Percentiles rank a stretch among this genome's conserved stretches.
Conservation (phyloP, 2,329 filamentous ascomycete genomes). For the Ascochyta rabiei region DNA sequence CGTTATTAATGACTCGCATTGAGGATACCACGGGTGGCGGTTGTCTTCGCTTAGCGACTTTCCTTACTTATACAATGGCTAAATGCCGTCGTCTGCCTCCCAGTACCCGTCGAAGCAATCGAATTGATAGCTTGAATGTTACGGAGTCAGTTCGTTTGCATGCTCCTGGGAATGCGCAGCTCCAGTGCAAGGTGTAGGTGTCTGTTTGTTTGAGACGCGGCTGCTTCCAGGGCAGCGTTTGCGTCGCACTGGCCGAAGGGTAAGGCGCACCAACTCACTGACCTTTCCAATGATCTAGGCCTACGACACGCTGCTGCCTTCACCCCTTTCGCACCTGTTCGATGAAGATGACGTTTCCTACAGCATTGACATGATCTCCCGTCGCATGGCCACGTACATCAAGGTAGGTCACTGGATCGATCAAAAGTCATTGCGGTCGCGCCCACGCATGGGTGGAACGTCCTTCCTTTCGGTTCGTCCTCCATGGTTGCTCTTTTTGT, state of each 20-base stretch:
- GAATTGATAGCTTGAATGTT: conserved; percentile 22
- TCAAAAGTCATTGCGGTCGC: conserved; percentile 17
- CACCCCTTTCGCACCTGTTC: not conserved
- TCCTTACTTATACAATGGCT: conserved; percentile 15
- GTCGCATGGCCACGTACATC: conserved; percentile 1
- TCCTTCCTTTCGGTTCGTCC: conserved; percentile 14
- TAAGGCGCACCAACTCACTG: not conserved
- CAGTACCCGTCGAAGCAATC: not conserved
- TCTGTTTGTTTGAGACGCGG: not conserved
- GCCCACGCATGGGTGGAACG: conserved; percentile 26
- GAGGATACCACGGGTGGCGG: conserved; percentile 22
- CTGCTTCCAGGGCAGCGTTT: not conserved
- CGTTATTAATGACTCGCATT: conserved; percentile 21
- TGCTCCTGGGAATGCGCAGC: not conserved
- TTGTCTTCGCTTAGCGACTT: conserved; percentile 23
- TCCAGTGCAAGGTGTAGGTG: not conserved
- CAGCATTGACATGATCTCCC: conserved; percentile 8
- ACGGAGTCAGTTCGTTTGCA: conserved; percentile 20
- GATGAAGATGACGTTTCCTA: conserved; percentile 6
- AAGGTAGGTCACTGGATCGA: conserved; percentile 13
- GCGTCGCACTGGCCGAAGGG: not conserved
- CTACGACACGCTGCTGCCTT: conserved; percentile 15
- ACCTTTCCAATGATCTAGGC: not conserved
- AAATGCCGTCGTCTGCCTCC: not conserved
- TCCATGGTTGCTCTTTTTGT: conserved; percentile 19